Base-by-base conservation (phyloP, 768 basidiomycete genomes). In the Suillus subluteus region DNA sequence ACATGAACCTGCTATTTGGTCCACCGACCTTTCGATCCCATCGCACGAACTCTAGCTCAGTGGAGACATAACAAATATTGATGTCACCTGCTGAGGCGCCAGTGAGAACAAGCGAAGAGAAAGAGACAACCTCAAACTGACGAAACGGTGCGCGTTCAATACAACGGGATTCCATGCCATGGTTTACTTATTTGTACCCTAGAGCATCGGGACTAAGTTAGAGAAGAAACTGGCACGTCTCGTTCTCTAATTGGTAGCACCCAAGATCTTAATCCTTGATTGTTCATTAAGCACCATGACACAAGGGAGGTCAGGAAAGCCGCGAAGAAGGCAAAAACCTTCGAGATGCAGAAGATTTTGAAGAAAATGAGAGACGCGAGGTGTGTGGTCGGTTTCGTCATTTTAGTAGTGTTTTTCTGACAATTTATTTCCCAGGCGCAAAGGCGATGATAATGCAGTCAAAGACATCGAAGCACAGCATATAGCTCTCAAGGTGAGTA, bases 281-380 rank as follows among this genome's bases (percentile, higher is more conserved):
- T 62, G 46, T 69, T 68, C 64, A 62, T 69, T 48, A 75, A 97
- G 95, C 88, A 92, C 71, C 92, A 92, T 74, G 86, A 86, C 66
- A 73, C 91, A 61, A 91, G 86, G 74, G 90, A 91, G 69, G 84
- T 92, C 11, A 84, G 85, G 69, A 91, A 91, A 71, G 86, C 89
- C 6, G 86, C 90, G 37, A 96, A 94, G 80, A 93, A 91, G 72
- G 90, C 91, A 12, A 93, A 88, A 74, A 79, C 85, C 0, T 92
- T 93, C 67, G 95, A 97, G 79, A 87, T 86, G 0, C 92, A 90
- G 76, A 91, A 90, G 74, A 77, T 91, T n/a, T 84, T 95, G 66
- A 96, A 95, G 82, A 89, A 87, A 76, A 79, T 96, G 37, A 95
- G 92, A 75, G 83, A 82, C 32, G 75, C 89, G 37, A 80, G 91